phyloP scores from a whole-genome alignment of 345 rosid species.

The Aquilaria sinensis region DNA sequence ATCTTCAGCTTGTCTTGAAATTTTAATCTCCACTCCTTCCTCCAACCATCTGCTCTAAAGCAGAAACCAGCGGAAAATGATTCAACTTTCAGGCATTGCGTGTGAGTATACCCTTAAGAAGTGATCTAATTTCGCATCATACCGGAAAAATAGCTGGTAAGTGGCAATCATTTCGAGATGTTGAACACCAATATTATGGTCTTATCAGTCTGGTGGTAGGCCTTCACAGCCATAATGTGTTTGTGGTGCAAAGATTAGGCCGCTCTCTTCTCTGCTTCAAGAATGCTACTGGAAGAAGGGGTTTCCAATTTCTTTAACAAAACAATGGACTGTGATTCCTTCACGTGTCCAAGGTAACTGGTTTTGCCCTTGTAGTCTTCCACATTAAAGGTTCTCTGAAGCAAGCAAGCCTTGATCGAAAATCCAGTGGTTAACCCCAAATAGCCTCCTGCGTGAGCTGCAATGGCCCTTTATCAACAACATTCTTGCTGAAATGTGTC shows the following conservation, averaged over 20 bases:
- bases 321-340: slow-evolving; percentile 7
- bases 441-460: slow-evolving; percentile 28
- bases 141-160: slow-evolving; percentile 23
- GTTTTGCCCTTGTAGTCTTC: slow-evolving; percentile 7
- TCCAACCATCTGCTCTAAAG: slow-evolving; percentile 11
- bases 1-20: slow-evolving; percentile 27
- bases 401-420: slow-evolving; percentile 7
- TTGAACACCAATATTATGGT: slow-evolving; percentile 23
- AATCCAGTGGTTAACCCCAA: slow-evolving; percentile 23
- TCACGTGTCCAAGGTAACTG: slow-evolving; percentile 16
- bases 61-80: background rate
- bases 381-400: background rate
- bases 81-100: background rate
- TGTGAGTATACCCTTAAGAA: background rate
- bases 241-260: slow-evolving; percentile 22
- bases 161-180: slow-evolving; percentile 8
- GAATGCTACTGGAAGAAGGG: slow-evolving; percentile 4
- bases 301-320: slow-evolving; percentile 16
- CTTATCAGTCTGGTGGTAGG: slow-evolving; percentile 23
- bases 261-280: slow-evolving; percentile 33
- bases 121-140: slow-evolving; percentile 1
- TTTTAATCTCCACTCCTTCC: slow-evolving; percentile 8
- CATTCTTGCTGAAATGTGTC: background rate
- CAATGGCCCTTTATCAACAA: slow-evolving; percentile 14
- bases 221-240: slow-evolving; percentile 20